Evolutionary conservation across 2,329 filamentous ascomycete genomes (phyloP).

Genomic region (Davidsoniella neocaledoniae): DNA sequence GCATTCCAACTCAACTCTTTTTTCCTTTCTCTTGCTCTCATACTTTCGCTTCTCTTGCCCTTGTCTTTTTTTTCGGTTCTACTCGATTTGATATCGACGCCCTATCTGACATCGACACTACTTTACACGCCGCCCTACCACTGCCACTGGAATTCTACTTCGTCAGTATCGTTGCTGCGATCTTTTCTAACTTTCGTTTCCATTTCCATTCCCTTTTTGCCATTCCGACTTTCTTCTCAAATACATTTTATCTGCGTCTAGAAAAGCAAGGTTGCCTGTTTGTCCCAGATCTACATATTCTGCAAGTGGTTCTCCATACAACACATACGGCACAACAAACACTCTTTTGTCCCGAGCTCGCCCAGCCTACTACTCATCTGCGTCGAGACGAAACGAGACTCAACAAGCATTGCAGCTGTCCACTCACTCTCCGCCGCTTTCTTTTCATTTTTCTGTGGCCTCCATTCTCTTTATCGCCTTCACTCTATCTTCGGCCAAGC

Average conservation of each 20-base stretch:
- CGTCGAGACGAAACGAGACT: background rate
- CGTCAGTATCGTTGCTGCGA: background rate
- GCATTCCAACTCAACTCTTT: constrained; percentile 7
- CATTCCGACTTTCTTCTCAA: background rate
- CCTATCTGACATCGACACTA: background rate
- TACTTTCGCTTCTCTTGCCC: constrained; percentile 1
- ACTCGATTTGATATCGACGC: constrained; percentile 10
- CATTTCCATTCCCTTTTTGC: background rate
- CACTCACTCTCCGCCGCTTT: too few relatives aligned
- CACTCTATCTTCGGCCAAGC: background rate
- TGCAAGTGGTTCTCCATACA: background rate
- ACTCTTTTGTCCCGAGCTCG: too few relatives aligned
- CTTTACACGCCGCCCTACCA: background rate
- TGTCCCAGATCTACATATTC: too few relatives aligned
- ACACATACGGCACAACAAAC: background rate
- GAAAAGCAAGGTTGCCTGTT: too few relatives aligned
- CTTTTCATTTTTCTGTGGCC: too few relatives aligned
- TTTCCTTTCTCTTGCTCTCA: constrained; percentile 4
- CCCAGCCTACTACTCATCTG: too few relatives aligned
- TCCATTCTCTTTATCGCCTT: too few relatives aligned
- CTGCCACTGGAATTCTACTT: constrained; percentile 4
- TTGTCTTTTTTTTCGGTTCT: background rate
- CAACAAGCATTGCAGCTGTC: background rate
- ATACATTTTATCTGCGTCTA: background rate
- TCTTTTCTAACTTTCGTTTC: background rate